Evolutionary conservation across 78 protist species (phyloP).

Genomic region (Dictyostelium firmibasis): DNA sequence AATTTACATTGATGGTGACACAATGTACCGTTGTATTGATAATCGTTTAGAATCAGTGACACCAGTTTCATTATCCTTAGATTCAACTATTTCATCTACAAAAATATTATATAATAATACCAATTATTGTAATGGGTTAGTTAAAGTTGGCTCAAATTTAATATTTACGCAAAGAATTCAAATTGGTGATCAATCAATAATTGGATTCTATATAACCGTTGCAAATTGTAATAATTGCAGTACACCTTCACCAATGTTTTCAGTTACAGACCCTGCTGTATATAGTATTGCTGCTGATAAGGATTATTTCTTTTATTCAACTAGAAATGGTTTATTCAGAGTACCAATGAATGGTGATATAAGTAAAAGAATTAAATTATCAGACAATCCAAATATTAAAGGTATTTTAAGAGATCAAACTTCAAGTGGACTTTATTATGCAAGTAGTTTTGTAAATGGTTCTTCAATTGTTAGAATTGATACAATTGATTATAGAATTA

Average conservation of each 20-base stretch:
- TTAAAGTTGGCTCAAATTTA: not conserved
- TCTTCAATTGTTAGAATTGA: not conserved
- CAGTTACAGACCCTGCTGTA: not conserved
- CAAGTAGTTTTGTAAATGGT: not conserved
- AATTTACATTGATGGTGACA: not conserved
- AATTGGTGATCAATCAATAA: not conserved
- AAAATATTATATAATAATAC: not conserved
- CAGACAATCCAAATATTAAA: conserved; percentile 8
- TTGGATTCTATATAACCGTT: not conserved
- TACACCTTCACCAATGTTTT: not conserved
- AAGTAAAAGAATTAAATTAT: not conserved
- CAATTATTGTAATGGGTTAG: not conserved
- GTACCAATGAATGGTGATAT: not conserved
- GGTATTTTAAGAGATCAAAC: not conserved
- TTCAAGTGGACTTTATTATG: not conserved
- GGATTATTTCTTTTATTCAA: not conserved
- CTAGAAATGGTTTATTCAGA: not conserved
- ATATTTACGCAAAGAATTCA: not conserved
- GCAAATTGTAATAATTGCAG: not conserved
- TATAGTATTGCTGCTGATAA: not conserved
- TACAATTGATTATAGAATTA: not conserved
- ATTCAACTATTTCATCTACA: not conserved
- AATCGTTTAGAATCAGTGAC: not conserved
- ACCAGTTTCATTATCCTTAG: not conserved
- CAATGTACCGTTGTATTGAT: not conserved